These are phyloP conservation scores for Spathaspora sp. DNA, from an alignment of 1,139 yeast genomes.

Conservation along the genomic window DNA sequence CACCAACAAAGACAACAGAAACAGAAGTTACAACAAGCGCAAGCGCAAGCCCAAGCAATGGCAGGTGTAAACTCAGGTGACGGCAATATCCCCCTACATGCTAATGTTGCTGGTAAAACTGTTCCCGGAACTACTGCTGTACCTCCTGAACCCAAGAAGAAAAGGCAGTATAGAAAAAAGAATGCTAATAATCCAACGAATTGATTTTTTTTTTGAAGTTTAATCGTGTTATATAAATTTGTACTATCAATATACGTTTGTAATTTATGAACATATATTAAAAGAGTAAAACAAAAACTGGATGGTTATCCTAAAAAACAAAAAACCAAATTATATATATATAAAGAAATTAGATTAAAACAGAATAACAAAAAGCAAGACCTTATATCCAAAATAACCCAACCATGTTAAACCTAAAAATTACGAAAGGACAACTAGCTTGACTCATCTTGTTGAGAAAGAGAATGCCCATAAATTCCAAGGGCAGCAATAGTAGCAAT, in stretches of 20 bases:
- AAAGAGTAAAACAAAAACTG: neutral
- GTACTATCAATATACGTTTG: slow-evolving; percentile 5
- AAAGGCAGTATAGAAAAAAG: slow-evolving; percentile 14
- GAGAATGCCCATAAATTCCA: slow-evolving; percentile 36
- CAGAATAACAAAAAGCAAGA: slow-evolving; percentile 3
- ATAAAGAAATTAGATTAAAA: neutral
- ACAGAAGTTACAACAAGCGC: slow-evolving; percentile 13
- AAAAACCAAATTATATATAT: neutral
- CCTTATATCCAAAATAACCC: slow-evolving; percentile 1
- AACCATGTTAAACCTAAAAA: neutral
- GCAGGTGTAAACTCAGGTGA: slow-evolving; percentile 7
- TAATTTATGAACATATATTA: neutral
- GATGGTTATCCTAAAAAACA: neutral
- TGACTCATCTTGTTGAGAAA: slow-evolving; percentile 9
- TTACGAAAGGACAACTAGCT: neutral
- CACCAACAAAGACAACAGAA: slow-evolving; percentile 35
- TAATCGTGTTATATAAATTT: slow-evolving; percentile 1
- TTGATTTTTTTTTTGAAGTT: neutral
- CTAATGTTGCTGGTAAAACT: slow-evolving; percentile 18
- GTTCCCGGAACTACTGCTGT: slow-evolving; percentile 9
- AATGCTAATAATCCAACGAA: slow-evolving; percentile 2
- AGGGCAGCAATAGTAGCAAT: slow-evolving; percentile 38
- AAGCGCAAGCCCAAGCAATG: slow-evolving; percentile 8
- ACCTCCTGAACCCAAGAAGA: slow-evolving; percentile 12
- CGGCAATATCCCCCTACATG: slow-evolving; percentile 8